A percentile compares a stretch with the other conserved stretches of the same genome.
These are phyloP conservation scores for Vitis riparia DNA, from an alignment of 164 flowering plant genomes.

Conservation along the genomic window DNA sequence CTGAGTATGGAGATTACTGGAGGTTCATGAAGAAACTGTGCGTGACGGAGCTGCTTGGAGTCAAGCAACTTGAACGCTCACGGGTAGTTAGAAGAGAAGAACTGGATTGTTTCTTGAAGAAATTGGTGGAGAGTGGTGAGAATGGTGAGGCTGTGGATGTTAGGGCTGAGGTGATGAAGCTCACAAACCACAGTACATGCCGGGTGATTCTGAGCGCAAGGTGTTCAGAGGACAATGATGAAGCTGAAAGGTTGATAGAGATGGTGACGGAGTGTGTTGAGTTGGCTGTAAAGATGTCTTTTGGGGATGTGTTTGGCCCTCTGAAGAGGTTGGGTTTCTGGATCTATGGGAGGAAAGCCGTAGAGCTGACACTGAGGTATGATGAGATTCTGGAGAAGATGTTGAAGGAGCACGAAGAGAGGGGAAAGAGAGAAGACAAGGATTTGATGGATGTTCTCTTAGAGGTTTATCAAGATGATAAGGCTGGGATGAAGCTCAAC, in stretches of 20 bases:
- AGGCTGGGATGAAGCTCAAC: too few relatives aligned
- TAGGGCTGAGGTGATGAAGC: slow-evolving; percentile 1
- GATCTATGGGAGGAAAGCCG: background rate
- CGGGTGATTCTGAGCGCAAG: slow-evolving; percentile 15
- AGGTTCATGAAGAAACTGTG: slow-evolving; percentile 8
- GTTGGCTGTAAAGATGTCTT: background rate
- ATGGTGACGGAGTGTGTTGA: slow-evolving; percentile 3
- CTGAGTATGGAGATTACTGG: slow-evolving; percentile 9
- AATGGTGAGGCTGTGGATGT: background rate
- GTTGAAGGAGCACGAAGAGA: slow-evolving; percentile 15
- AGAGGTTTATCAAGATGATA: slow-evolving; percentile 4
- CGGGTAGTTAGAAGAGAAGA: background rate
- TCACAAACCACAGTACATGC: background rate
- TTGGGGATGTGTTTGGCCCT: background rate
- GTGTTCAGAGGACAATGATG: slow-evolving; percentile 5
- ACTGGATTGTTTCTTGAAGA: background rate
- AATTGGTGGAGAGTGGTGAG: background rate
- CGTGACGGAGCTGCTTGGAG: slow-evolving; percentile 4
- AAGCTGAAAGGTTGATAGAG: slow-evolving; percentile 6
- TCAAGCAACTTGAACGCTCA: background rate
- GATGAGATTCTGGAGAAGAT: slow-evolving; percentile 11
- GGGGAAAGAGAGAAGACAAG: background rate
- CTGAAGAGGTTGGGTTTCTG: background rate
- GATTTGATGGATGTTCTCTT: slow-evolving; percentile 15
- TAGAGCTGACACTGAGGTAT: background rate